A percentile compares a stretch with the other conserved stretches of the same genome.
phyloP scores from a whole-genome alignment of 2,329 filamentous ascomycete species.

The Cordyceps militaris region DNA sequence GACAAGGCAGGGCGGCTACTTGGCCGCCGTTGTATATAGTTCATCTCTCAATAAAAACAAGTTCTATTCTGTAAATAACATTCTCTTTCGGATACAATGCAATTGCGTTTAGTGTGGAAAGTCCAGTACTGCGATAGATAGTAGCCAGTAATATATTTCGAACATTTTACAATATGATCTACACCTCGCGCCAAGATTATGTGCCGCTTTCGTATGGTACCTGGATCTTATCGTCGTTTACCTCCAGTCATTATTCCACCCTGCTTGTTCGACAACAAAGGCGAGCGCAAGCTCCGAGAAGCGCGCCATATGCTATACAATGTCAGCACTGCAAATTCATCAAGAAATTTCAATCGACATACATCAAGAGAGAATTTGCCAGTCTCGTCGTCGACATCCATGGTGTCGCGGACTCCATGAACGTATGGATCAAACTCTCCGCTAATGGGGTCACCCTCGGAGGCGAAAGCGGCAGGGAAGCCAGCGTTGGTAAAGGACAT shows the following conservation, averaged over 20 bases:
- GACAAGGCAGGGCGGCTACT: not conserved
- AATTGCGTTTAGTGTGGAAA: too few relatives aligned
- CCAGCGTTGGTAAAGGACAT: conserved; percentile 33
- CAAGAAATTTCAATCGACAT: not conserved
- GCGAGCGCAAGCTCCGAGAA: conserved; percentile 34
- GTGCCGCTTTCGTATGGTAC: not conserved
- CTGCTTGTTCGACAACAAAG: conserved; percentile 32
- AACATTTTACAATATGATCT: too few relatives aligned
- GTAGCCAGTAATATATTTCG: too few relatives aligned
- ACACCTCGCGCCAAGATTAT: not conserved
- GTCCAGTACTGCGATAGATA: too few relatives aligned
- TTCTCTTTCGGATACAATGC: not conserved
- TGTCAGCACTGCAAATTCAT: conserved; percentile 11
- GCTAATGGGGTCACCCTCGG: conserved; percentile 30
- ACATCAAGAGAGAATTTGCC: conserved; percentile 33
- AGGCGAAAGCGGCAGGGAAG: conserved; percentile 33
- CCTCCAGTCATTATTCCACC: conserved; percentile 34
- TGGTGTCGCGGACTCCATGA: conserved; percentile 29
- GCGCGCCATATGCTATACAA: conserved; percentile 31
- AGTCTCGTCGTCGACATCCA: conserved; percentile 30
- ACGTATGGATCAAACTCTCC: conserved; percentile 34
- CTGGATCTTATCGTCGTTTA: conserved; percentile 12
- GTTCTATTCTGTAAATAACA: not conserved
- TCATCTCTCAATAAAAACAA: not conserved
- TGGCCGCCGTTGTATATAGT: not conserved